phyloP scores from a whole-genome alignment of 2,329 filamentous ascomycete species.

The Alternaria arbusti region DNA sequence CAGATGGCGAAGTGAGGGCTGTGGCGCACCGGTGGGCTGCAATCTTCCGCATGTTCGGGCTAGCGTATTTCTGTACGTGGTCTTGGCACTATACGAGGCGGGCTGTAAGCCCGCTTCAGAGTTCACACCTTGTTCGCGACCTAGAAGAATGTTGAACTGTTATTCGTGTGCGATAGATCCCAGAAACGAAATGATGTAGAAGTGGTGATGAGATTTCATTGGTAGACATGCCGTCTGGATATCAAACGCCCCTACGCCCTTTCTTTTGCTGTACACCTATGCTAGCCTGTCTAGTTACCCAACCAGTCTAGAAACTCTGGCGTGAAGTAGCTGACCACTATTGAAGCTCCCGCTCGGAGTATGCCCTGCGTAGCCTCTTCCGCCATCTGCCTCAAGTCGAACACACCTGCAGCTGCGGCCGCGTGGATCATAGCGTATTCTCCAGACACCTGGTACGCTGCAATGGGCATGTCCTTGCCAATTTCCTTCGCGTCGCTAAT shows the following conservation, averaged over 20 bases:
- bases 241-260: slow-evolving; percentile 4
- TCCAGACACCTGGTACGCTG: slow-evolving; percentile 95
- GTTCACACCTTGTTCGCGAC: background rate
- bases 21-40: background rate
- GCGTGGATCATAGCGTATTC: slow-evolving; percentile 99
- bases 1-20: background rate
- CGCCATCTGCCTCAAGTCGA: slow-evolving; percentile 92
- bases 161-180: background rate
- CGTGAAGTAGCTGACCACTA: slow-evolving; percentile 93
- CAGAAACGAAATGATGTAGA: background rate
- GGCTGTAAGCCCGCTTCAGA: background rate
- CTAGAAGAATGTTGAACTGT: no score
- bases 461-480: slow-evolving; percentile 87
- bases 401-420: slow-evolving; percentile 92
- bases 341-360: slow-evolving; percentile 87
- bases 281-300: slow-evolving; percentile 29
- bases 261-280: background rate
- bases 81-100: background rate
- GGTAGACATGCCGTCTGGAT: background rate
- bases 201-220: background rate
- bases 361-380: slow-evolving; percentile 96
- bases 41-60: background rate
- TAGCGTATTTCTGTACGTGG: background rate
- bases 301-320: slow-evolving; percentile 76
- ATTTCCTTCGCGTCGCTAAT: slow-evolving; percentile 97